Conservation (phyloP, 2,329 filamentous ascomycete species). For the Chrysosporium keratinophilum region DNA sequence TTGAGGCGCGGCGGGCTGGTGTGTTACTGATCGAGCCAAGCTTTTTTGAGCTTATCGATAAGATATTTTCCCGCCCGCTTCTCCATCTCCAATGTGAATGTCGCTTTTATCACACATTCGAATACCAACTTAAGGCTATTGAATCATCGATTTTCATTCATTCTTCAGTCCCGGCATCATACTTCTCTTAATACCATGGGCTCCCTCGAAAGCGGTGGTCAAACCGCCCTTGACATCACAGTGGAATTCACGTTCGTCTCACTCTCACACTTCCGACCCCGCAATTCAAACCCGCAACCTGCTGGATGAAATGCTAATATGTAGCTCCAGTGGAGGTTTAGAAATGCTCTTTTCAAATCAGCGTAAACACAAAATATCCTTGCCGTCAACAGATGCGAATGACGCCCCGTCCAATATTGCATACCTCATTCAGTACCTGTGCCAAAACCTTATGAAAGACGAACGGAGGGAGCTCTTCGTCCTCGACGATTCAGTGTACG, state of each 20-base stretch:
- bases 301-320: conserved; percentile 5
- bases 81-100: background rate
- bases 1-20: background rate
- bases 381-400: conserved; percentile 54
- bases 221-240: conserved; percentile 43
- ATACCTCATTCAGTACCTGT: conserved; percentile 68
- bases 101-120: too few species aligned
- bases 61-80: conserved; percentile 4
- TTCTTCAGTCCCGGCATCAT: background rate
- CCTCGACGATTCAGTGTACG: conserved; percentile 77
- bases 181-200: background rate
- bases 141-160: too few species aligned
- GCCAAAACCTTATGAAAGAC: conserved; percentile 74
- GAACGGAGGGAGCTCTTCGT: conserved; percentile 79
- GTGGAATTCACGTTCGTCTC: conserved; percentile 61
- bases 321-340: conserved; percentile 60
- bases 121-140: too few species aligned
- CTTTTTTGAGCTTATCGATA: conserved; percentile 11
- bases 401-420: conserved; percentile 58
- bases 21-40: background rate
- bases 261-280: conserved; percentile 5
- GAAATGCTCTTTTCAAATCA: conserved; percentile 88
- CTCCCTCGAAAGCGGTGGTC: background rate
- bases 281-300: conserved; percentile 8
- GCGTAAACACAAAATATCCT: conserved; percentile 57